Conservation (phyloP, 306 rosid genomes). For the Vigna hirtella region DNA sequence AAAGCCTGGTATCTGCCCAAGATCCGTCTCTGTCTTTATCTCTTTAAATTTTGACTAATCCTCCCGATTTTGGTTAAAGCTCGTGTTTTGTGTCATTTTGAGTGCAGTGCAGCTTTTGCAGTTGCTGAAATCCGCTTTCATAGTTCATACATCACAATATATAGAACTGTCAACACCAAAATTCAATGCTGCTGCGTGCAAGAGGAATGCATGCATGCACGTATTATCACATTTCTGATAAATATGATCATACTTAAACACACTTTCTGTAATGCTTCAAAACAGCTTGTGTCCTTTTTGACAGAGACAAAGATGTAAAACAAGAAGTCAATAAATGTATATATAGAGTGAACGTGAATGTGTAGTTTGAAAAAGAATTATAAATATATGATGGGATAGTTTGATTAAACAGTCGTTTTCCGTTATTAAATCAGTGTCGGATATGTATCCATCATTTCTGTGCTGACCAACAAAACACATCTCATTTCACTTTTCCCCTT, state of each 20-base stretch:
- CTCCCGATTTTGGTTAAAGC: background rate
- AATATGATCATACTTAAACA: background rate
- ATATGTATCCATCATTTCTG: background rate
- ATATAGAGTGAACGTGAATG: too few relatives aligned
- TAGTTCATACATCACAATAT: background rate
- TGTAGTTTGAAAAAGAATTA: background rate
- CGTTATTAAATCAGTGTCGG: conserved; percentile 11
- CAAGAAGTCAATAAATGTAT: background rate
- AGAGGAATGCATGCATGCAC: background rate
- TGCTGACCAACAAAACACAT: background rate
- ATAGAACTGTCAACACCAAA: background rate
- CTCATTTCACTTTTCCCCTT: too few relatives aligned
- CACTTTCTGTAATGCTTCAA: background rate
- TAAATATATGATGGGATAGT: background rate
- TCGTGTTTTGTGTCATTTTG: background rate
- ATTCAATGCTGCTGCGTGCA: background rate
- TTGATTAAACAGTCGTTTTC: conserved; percentile 2
- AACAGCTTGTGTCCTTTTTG: background rate
- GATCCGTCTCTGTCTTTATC: too few relatives aligned
- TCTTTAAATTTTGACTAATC: background rate
- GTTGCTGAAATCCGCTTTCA: background rate
- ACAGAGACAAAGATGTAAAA: conserved; percentile 7
- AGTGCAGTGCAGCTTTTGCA: background rate
- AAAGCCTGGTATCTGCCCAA: too few relatives aligned
- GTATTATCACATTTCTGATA: background rate